Base-by-base conservation (phyloP, 805 yeast genomes). In the Ogataea siamensis region DNA sequence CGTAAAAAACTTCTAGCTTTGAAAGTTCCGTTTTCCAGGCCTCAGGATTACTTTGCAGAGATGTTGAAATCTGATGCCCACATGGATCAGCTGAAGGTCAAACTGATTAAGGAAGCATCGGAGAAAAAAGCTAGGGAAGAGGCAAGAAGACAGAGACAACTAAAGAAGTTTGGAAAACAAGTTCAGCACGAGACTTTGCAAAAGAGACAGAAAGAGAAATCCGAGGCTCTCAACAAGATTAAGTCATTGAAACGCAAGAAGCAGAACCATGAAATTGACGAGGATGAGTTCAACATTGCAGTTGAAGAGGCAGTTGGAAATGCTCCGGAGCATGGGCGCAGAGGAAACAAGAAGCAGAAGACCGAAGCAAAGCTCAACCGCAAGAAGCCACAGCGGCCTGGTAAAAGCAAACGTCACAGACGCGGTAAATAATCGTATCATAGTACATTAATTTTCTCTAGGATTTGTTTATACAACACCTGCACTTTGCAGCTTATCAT, bases 11-110 rank as follows among this genome's bases (percentile, higher is more conserved):
- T 85, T 28, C 66, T 79, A 40, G 79, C 79, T 55, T 73, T 85
- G 49, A 81, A 82, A 57, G 79, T 91, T 21, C 87, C 96, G 43
- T 93, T 93, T 62, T 73, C 94, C 19, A 78, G 99, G 63, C 99
- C 99, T 24, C 68, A 77, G 55, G 99, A 93, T 61, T 93, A 87
- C 63, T 93, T 93, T 67, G 99, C 99, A 13, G 99, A 93, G 66
- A 93, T 93, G 99, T 86, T 88, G 43, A 93, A 93, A 69, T 82
- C 89, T 38, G 99, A 93, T 63, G 96, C 87, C 62, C 99, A 93
- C 64, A 93, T 93, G 99, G 96, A 87, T 57, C 86, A 79, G 65
- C 74, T 93, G 58, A 88, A 87, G 71, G 67, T 71, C 55, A 87
- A 86, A 64, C 73, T 91, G 52, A 71, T 88, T 29, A 74, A 78